phyloP scores from a whole-genome alignment of 2,329 filamentous ascomycete genomes.

The Alternaria triticimaculans region DNA sequence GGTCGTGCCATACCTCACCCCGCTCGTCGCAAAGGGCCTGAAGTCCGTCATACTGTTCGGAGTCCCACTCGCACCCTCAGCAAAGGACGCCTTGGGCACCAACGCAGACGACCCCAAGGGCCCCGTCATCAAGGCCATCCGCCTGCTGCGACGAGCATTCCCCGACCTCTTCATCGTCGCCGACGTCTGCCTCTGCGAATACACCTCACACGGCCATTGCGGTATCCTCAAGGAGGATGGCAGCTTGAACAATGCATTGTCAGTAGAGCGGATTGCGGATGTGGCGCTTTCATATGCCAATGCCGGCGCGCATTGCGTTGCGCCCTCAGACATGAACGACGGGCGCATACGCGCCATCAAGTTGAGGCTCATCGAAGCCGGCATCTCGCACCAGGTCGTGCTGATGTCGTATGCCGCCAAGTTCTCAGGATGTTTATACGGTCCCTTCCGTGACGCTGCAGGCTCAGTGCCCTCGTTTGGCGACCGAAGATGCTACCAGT shows the following conservation, averaged over 20 bases:
- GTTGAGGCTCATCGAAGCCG: conserved; percentile 93
- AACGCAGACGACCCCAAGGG: conserved; percentile 91
- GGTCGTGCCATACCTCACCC: conserved; percentile 81
- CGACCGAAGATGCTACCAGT: conserved; percentile 95
- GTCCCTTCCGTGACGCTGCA: conserved; percentile 95
- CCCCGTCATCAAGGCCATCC: conserved; percentile 87
- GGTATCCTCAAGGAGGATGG: conserved; percentile 94
- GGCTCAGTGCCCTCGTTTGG: conserved; percentile 91
- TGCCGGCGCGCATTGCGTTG: conserved; percentile 94
- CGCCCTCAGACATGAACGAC: conserved; percentile 98
- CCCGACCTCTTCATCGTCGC: conserved; percentile 89
- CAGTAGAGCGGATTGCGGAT: conserved; percentile 92
- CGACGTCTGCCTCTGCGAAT: conserved; percentile 98
- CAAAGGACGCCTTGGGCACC: conserved; percentile 91
- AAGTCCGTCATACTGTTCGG: conserved; percentile 95
- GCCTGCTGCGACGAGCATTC: conserved; percentile 81
- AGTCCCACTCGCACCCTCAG: conserved; percentile 79
- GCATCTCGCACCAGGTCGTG: conserved; percentile 87
- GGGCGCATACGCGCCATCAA: conserved; percentile 97
- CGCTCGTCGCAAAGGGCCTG: conserved; percentile 87
- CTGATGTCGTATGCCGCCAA: conserved; percentile 99
- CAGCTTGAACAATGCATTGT: conserved; percentile 88
- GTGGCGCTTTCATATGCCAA: conserved; percentile 98
- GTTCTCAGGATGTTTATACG: conserved; percentile 95
- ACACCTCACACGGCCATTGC: conserved; percentile 97